Conservation (phyloP, 2,329 filamentous ascomycete species). For the Xylaria sp. region DNA sequence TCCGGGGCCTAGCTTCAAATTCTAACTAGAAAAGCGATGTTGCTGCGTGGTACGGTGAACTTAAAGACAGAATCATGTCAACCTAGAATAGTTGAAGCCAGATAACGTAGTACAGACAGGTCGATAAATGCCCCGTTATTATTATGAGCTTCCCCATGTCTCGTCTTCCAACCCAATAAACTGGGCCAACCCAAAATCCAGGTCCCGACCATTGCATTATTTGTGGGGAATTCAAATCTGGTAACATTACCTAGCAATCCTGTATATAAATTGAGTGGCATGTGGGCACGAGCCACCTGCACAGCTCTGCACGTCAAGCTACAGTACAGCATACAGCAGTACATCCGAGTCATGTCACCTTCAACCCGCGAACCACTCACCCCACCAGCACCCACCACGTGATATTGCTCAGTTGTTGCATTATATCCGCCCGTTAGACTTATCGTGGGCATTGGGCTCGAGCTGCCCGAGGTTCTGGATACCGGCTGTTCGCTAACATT, state of each 20-base stretch:
- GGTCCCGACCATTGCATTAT: constrained; percentile 5
- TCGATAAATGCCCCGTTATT: constrained; percentile 35
- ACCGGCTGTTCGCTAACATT: constrained; percentile 3
- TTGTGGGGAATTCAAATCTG: constrained; percentile 18
- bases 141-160: constrained; percentile 22
- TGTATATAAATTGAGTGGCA: neutral
- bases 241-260: neutral
- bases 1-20: constrained; percentile 27
- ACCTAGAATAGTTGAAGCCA: constrained; percentile 38
- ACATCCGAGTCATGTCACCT: neutral
- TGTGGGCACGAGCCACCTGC: constrained; percentile 15
- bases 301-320: neutral
- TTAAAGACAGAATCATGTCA: constrained; percentile 27
- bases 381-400: constrained; percentile 22
- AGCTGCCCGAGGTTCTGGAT: neutral
- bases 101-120: constrained; percentile 38
- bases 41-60: constrained; percentile 19
- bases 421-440: constrained; percentile 14
- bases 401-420: constrained; percentile 12
- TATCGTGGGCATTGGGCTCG: neutral
- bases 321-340: neutral
- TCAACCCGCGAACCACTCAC: neutral
- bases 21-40: constrained; percentile 31
- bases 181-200: neutral
- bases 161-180: neutral